Conservation (phyloP, 768 basidiomycete species). For the Mycena amicta region DNA sequence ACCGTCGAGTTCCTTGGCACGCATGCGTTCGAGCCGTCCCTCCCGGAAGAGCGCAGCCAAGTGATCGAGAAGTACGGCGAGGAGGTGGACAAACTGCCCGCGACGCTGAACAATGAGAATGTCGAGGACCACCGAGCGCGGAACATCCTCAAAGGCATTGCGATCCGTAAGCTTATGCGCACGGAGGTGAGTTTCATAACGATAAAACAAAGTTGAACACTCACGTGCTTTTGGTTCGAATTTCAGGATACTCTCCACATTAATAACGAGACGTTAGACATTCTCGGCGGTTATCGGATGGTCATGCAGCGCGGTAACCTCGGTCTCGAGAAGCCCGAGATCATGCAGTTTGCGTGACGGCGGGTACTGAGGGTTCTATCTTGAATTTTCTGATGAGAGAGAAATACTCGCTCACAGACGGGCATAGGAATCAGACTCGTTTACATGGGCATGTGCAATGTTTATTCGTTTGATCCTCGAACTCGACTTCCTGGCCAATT, state of each 20-base stretch:
- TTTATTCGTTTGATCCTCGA: no score
- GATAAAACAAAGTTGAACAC: no score
- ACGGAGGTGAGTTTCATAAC: conserved; percentile 16
- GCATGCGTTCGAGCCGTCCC: conserved; percentile 27
- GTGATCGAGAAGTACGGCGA: conserved; percentile 17
- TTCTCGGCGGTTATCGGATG: conserved; percentile 20
- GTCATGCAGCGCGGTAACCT: conserved; percentile 22
- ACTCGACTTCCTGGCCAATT: not conserved
- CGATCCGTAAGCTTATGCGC: conserved; percentile 25
- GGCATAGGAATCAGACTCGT: not conserved
- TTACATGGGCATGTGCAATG: not conserved
- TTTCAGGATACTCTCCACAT: conserved; percentile 21
- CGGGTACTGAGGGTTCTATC: no score
- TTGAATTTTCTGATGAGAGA: conserved; percentile 3
- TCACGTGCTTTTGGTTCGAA: no score
- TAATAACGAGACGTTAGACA: conserved; percentile 27
- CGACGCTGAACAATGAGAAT: conserved; percentile 3
- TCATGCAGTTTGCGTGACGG: not conserved
- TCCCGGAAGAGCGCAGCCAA: conserved; percentile 24
- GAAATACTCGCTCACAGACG: not conserved
- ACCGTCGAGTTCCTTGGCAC: conserved; percentile 25
- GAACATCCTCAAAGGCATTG: conserved; percentile 23
- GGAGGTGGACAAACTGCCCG: conserved; percentile 3
- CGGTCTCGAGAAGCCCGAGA: conserved; percentile 19
- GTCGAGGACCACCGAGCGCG: conserved; percentile 13